Conservation (phyloP, 352 stramenopile genomes). For the Phytophthora agathidicida region DNA sequence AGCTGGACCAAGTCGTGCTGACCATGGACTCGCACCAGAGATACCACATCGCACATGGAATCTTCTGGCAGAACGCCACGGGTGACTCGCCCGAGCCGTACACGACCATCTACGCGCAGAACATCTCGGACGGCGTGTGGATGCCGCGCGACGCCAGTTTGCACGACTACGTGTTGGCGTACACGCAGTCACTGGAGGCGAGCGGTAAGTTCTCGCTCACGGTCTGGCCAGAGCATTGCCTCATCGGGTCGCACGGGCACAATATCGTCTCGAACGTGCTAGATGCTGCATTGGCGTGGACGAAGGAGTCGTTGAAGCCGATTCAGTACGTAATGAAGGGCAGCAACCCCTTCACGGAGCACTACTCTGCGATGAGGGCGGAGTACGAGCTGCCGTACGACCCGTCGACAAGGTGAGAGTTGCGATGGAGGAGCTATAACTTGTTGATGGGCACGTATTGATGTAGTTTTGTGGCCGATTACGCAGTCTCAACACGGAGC, state of each 20-base stretch:
- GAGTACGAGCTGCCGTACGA: slow-evolving; percentile 88
- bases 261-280: slow-evolving; percentile 82
- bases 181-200: slow-evolving; percentile 85
- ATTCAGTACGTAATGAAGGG: slow-evolving; percentile 93
- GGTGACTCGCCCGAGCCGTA: slow-evolving; percentile 85
- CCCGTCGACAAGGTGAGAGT: slow-evolving; percentile 46
- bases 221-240: slow-evolving; percentile 97
- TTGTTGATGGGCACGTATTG: too few species aligned
- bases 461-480: too few species aligned
- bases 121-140: slow-evolving; percentile 68
- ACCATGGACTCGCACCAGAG: slow-evolving; percentile 96
- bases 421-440: too few species aligned
- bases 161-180: slow-evolving; percentile 85
- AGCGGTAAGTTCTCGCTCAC: slow-evolving; percentile 88
- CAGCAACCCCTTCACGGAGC: slow-evolving; percentile 94
- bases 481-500: slow-evolving; percentile 73
- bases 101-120: slow-evolving; percentile 88
- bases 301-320: slow-evolving; percentile 48
- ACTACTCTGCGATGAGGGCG: slow-evolving; percentile 92
- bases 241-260: slow-evolving; percentile 91
- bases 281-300: slow-evolving; percentile 84
- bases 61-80: slow-evolving; percentile 88
- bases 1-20: slow-evolving; percentile 86
- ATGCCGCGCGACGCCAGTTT: slow-evolving; percentile 59
- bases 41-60: slow-evolving; percentile 93